Base-by-base conservation (phyloP, 2,329 filamentous ascomycete genomes). In the Onygena corvina region DNA sequence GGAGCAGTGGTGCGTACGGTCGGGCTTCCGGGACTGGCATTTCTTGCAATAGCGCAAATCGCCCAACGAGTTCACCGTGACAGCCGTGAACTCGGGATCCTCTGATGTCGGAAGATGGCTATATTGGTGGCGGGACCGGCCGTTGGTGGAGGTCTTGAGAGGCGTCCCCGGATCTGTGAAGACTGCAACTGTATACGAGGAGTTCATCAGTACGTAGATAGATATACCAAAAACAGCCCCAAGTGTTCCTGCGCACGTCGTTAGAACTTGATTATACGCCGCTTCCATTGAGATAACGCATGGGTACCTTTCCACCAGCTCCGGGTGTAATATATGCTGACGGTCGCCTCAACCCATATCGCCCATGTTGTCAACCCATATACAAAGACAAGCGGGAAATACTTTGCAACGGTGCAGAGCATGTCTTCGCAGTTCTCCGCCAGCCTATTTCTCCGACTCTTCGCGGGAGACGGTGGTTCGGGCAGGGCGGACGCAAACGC, bases 1-100 rank as follows among this genome's bases (percentile, higher is more conserved):
- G 8, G 87, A 94, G 75, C 92, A 98, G 71, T 98, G 92, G 67
- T 98, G 92, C 27, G 90, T 81, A 53, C 92, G 86, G 69, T 98
- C 92, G 35, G 92, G 92, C 71, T 98, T 98, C 54, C 85, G 80
- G 47, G 83, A 83, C 70, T 93, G 86, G 67, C 92, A 98, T 70
- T 98, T 98, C 71, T 96, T 96, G 76, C 92, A 98, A 71, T 84
- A 96, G 49, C 92, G 80, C 47, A 84, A 70, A 59, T 85, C 84
- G 59, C 92, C 92, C 35, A 86, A 88, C 50, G 86, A 83, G 68
- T 92, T 98, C 61, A 95, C 92, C 1, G 90, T 96, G 61, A 94
- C 84, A 31, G 84, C 84, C 6, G 84, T 83, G 50, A 81, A 76
- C 46, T 71, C 64, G n/a, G 70, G 63, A 4, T 77, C 68, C 54